Conservation (phyloP, 495 filamentous ascomycete species). For the Aspergillus diversus region DNA sequence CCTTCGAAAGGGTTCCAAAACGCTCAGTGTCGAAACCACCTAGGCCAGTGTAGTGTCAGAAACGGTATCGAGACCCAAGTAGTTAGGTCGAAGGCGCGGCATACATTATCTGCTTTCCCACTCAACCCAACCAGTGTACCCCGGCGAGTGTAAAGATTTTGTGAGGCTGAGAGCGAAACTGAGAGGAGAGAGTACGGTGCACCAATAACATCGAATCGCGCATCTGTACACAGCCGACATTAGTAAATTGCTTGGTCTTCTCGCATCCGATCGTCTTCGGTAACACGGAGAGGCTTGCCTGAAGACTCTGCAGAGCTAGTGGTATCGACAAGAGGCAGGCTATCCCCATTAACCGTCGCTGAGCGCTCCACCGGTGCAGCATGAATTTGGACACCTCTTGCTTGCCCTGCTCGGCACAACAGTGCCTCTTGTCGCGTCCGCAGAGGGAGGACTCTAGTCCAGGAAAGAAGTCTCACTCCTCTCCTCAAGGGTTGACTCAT, state of each 20-base stretch:
- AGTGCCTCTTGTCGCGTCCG: slow-evolving; percentile 31
- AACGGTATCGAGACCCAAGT: neutral
- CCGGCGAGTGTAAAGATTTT: slow-evolving; percentile 86
- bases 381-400: slow-evolving; percentile 50
- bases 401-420: slow-evolving; percentile 32
- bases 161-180: slow-evolving; percentile 87
- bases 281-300: slow-evolving; percentile 29
- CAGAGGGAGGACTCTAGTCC: slow-evolving; percentile 41
- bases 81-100: slow-evolving; percentile 15
- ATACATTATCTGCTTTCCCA: slow-evolving; percentile 88
- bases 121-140: slow-evolving; percentile 89
- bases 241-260: slow-evolving; percentile 8
- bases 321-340: slow-evolving; percentile 45
- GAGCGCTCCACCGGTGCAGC: slow-evolving; percentile 43
- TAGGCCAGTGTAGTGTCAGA: slow-evolving; percentile 30
- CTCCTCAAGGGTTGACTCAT: slow-evolving; percentile 46
- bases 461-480: slow-evolving; percentile 44
- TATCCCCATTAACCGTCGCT: slow-evolving; percentile 40
- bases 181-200: slow-evolving; percentile 90
- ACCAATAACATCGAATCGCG: slow-evolving; percentile 89
- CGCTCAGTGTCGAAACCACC: slow-evolving; percentile 83
- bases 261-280: neutral
- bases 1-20: slow-evolving; percentile 80
- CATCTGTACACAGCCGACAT: slow-evolving; percentile 61
- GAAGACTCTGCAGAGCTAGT: slow-evolving; percentile 45